Evolutionary conservation across 164 flowering plant species (phyloP).

Genomic region (Tetrastigma voinierianum): DNA sequence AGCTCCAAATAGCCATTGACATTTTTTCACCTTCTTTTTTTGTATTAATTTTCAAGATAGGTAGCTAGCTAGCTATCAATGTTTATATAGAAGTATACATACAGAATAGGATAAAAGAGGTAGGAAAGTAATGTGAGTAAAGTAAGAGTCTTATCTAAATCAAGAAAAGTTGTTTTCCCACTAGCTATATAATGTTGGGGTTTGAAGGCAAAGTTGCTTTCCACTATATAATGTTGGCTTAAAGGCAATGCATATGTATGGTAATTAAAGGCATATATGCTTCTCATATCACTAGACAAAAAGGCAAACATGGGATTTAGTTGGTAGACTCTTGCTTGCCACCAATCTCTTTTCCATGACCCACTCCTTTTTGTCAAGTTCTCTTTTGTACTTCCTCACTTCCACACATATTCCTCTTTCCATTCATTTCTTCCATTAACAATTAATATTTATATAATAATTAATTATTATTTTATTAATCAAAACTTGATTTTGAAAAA

Average conservation of each 20-base stretch:
- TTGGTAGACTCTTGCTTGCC: slow-evolving; percentile 31
- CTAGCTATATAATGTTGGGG: slow-evolving; percentile 24
- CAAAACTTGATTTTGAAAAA: too few species aligned
- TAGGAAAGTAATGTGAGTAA: too few species aligned
- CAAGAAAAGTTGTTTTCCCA: slow-evolving; percentile 20
- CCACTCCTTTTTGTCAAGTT: slow-evolving; percentile 23
- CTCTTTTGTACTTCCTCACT: not conserved
- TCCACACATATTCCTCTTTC: not conserved
- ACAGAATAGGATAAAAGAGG: too few species aligned
- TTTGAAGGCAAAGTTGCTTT: not conserved
- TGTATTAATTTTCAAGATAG: too few species aligned
- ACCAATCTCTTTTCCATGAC: slow-evolving; percentile 28
- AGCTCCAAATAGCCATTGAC: too few species aligned
- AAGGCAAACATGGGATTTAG: slow-evolving; percentile 32
- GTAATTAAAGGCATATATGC: slow-evolving; percentile 29
- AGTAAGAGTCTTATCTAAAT: too few species aligned
- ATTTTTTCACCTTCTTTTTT: too few species aligned
- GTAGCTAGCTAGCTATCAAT: too few species aligned
- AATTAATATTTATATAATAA: too few species aligned
- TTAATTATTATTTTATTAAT: too few species aligned
- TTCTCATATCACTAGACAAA: slow-evolving; percentile 28
- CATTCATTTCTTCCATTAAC: not conserved
- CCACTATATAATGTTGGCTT: slow-evolving; percentile 26
- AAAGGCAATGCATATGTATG: slow-evolving; percentile 18
- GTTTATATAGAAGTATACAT: too few species aligned